A percentile compares a stretch with the other conserved stretches of the same genome.
phyloP scores from a whole-genome alignment of 345 rosid species.

The Nephelium lappaceum region DNA sequence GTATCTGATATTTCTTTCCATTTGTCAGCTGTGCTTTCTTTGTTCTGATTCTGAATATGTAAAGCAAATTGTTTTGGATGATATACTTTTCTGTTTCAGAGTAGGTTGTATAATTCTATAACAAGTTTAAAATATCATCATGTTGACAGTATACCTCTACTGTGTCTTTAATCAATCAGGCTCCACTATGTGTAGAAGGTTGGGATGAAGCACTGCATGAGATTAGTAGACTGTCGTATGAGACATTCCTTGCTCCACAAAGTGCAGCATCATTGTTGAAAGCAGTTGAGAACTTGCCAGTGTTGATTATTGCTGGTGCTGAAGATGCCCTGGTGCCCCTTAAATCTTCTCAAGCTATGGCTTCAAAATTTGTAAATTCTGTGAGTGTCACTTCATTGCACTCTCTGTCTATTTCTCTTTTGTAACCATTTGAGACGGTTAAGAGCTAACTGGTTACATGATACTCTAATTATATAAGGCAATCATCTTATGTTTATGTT shows the following conservation, averaged over 20 bases:
- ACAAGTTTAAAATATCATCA: neutral
- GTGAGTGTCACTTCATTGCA: constrained; percentile 50
- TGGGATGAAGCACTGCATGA: constrained; percentile 99
- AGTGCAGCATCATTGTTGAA: constrained; percentile 55
- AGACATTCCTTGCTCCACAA: constrained; percentile 73
- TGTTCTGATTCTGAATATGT: neutral
- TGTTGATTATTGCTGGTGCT: constrained; percentile 82
- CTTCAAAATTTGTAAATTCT: constrained; percentile 84
- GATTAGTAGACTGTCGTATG: constrained; percentile 82
- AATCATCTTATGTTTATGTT: neutral
- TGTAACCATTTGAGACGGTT: neutral
- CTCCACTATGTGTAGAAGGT: constrained; percentile 82
- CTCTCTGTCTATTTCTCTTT: neutral
- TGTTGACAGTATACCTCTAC: neutral
- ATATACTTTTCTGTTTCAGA: neutral
- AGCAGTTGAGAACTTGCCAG: constrained; percentile 70
- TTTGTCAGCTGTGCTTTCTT: neutral
- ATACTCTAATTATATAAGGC: neutral
- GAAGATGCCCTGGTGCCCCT: constrained; percentile 87
- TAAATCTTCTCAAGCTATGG: constrained; percentile 81
- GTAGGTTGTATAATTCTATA: neutral
- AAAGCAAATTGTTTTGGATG: neutral
- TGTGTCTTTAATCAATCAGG: constrained; percentile 40
- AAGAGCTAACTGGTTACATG: too few species aligned
- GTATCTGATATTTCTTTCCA: neutral